phyloP scores from a whole-genome alignment of 768 basidiomycete genomes.

The Tulasnella sp. region DNA sequence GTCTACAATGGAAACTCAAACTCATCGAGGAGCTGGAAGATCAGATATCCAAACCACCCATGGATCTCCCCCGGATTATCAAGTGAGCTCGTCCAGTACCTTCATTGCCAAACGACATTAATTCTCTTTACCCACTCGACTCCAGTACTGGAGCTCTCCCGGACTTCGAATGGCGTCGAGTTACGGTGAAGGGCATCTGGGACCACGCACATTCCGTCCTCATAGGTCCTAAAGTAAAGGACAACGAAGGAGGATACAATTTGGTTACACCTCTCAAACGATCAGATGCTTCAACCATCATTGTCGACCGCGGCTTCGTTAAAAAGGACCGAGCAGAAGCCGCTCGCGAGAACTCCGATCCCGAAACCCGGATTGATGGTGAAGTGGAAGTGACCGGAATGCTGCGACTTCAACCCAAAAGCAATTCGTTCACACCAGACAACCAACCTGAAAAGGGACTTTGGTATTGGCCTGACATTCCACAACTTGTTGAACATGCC shows the following conservation, averaged over 20 bases:
- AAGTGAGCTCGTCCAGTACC: slow-evolving; percentile 44
- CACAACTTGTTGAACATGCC: slow-evolving; percentile 62
- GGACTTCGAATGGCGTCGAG: slow-evolving; percentile 83
- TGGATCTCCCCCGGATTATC: slow-evolving; percentile 68
- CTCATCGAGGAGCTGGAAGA: slow-evolving; percentile 90
- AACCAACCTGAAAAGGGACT: slow-evolving; percentile 67
- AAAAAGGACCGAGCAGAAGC: slow-evolving; percentile 34
- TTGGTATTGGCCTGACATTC: slow-evolving; percentile 90
- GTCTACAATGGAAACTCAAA: slow-evolving; percentile 88
- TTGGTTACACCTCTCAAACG: slow-evolving; percentile 80
- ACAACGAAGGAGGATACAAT: slow-evolving; percentile 79
- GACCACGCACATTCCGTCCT: slow-evolving; percentile 68
- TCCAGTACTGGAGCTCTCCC: slow-evolving; percentile 61
- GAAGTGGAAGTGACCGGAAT: slow-evolving; percentile 75
- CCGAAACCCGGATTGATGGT: slow-evolving; percentile 26
- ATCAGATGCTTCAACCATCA: slow-evolving; percentile 61
- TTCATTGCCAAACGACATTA: slow-evolving; percentile 2
- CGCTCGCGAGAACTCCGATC: slow-evolving; percentile 13
- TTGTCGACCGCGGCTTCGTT: slow-evolving; percentile 91
- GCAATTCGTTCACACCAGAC: slow-evolving; percentile 78
- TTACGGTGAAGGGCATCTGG: slow-evolving; percentile 66
- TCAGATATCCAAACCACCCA: slow-evolving; percentile 69
- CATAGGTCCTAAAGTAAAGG: slow-evolving; percentile 75
- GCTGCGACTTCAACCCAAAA: slow-evolving; percentile 57
- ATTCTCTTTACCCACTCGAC: slow-evolving; percentile 5